Evolutionary conservation across 2,329 filamentous ascomycete genomes (phyloP), one percentile per base, ranked within the genome.

Genomic region (Cercospora sojina): DNA sequence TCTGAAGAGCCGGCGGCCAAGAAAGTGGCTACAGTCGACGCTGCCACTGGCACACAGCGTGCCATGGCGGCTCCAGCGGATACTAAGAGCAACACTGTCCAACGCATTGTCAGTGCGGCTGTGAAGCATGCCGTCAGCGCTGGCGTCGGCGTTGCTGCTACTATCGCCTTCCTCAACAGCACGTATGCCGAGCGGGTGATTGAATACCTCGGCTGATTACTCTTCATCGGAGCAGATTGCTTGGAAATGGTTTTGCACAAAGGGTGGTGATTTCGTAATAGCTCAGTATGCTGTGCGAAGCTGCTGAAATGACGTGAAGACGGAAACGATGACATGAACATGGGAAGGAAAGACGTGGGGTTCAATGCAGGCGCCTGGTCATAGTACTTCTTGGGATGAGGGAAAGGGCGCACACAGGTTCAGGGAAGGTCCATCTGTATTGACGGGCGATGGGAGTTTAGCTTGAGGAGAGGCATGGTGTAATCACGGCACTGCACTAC

Each of bases 91-190:
- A 49, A 62, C 32, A 43, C 43, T 41, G 51, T 65, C 7, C 66
- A 60, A 23, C 62, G 59, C 38, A 60, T 67, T 8, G 70, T 59
- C 35, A 55, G 60, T 35, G 59, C 62, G 18, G 65, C 67, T 5
- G 67, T 65, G 38, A 71, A 68, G 56, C 64, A 69, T 55, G 69
- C 70, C 8, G 69, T 64, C 7, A 68, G 66, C 20, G 71, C 71
- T 41, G 59, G 64, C 13, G 59, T 70, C n/a, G 74, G 74, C 35
- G 68, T 67, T 3, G 68, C 69, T 27, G 73, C 69, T 25, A 69
- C 68, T 18, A 59, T 73, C 29, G 72, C 72, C 5, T 74, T 76
- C 64, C 64, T 76, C 23, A 70, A 66, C 43, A 74, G 72, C 65
- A 66, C 73, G 8, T 70, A 71, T 53, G 72, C 71, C 32, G 64